A percentile compares a stretch with the other conserved stretches of the same genome.
Evolutionary conservation across 108 stramenopile genomes (phyloP).

Genomic region (Epithemia pelagica): DNA sequence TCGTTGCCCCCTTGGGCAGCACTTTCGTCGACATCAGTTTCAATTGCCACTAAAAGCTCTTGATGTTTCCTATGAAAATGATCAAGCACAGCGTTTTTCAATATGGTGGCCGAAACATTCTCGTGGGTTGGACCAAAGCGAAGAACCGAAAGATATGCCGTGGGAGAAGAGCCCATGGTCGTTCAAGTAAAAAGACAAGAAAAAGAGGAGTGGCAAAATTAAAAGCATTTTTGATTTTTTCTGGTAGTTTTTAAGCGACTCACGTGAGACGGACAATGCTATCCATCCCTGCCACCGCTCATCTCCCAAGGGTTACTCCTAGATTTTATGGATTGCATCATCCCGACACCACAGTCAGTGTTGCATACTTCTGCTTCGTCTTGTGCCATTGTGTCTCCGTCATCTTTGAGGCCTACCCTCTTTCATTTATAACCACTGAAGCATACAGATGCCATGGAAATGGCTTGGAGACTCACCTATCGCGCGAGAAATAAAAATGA

Average conservation of each 20-base stretch:
- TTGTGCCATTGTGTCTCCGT: too few relatives aligned
- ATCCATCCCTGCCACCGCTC: too few relatives aligned
- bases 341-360: too few relatives aligned
- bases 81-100: slow-evolving; percentile 22
- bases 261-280: too few relatives aligned
- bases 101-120: slow-evolving; percentile 19
- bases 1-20: not conserved
- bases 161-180: not conserved
- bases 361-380: too few relatives aligned
- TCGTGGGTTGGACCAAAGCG: slow-evolving; percentile 25
- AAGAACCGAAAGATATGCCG: slow-evolving; percentile 14
- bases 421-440: not conserved
- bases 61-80: slow-evolving; percentile 7
- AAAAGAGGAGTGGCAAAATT: too few relatives aligned
- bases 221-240: too few relatives aligned
- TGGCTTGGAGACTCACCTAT: not conserved
- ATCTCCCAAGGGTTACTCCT: too few relatives aligned
- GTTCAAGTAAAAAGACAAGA: too few relatives aligned
- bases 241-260: too few relatives aligned
- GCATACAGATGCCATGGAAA: not conserved
- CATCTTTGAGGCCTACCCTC: too few relatives aligned
- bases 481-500: not conserved
- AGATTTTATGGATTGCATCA: too few relatives aligned
- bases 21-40: not conserved
- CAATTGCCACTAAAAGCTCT: not conserved